Evolutionary conservation across 192 early-diverging fungal species (phyloP).

Genomic region (Linnemannia exigua): DNA sequence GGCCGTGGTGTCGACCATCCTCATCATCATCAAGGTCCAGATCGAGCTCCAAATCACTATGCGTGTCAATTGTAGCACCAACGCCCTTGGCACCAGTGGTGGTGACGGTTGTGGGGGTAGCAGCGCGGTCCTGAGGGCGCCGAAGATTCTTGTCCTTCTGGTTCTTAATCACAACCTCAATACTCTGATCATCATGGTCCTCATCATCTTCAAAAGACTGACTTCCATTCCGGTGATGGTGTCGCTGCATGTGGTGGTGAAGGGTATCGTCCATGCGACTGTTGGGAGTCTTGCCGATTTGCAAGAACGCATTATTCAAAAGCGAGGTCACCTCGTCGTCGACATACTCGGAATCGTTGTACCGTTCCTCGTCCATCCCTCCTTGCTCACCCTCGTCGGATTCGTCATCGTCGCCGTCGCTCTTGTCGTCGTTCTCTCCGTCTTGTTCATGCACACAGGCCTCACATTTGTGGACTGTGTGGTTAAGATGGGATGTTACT

Average conservation of each 20-base stretch:
- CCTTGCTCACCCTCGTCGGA: conserved; percentile 1
- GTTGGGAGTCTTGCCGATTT: conserved; percentile 49
- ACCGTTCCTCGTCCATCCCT: conserved; percentile 28
- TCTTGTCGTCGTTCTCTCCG: too few species aligned
- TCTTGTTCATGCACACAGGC: neutral
- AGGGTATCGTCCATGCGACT: conserved; percentile 29
- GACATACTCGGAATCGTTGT: conserved; percentile 51
- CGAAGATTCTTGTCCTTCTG: conserved; percentile 50
- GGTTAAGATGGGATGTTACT: neutral
- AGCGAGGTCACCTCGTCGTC: conserved; percentile 49
- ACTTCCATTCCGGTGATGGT: neutral
- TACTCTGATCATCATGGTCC: conserved; percentile 27
- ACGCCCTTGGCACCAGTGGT: too few species aligned
- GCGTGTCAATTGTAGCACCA: neutral
- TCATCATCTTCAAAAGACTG: neutral
- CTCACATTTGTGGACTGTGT: neutral
- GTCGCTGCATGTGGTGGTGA: neutral
- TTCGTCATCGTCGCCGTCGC: neutral
- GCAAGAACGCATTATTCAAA: conserved; percentile 45
- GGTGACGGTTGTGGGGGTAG: too few species aligned
- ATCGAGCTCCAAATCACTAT: neutral
- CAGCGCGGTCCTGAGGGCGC: neutral
- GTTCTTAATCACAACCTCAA: conserved; percentile 43
- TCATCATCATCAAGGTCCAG: conserved; percentile 3
- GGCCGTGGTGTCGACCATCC: neutral